phyloP scores from a whole-genome alignment of 306 rosid genomes.

The Astragalus glycyphyllos region DNA sequence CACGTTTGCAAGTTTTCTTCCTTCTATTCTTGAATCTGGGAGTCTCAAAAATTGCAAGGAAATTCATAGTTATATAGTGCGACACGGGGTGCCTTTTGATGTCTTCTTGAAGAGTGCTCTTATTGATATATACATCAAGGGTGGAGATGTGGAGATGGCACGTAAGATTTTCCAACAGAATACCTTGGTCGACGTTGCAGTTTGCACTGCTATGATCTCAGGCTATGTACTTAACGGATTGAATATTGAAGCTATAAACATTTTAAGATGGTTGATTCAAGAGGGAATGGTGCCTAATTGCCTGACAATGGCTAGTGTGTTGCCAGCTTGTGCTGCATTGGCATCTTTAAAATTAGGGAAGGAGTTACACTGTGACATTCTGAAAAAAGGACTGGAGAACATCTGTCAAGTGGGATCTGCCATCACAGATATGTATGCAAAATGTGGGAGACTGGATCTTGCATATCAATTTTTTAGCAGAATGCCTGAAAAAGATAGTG shows the following conservation, averaged over 20 bases:
- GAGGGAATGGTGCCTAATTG: conserved; percentile 69
- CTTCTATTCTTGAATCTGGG: conserved; percentile 58
- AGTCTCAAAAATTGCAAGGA: conserved; percentile 64
- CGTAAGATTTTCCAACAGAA: conserved; percentile 56
- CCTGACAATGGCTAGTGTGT: conserved; percentile 68
- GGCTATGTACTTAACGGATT: conserved; percentile 70
- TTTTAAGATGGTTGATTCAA: conserved; percentile 64
- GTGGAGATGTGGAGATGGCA: conserved; percentile 64
- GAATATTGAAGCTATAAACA: conserved; percentile 61
- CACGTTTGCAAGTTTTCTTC: conserved; percentile 79
- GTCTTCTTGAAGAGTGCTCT: conserved; percentile 72
- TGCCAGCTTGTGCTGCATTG: conserved; percentile 77
- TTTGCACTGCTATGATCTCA: conserved; percentile 80
- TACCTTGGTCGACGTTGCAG: conserved; percentile 57
- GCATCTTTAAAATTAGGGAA: conserved; percentile 69
- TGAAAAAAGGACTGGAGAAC: conserved; percentile 55
- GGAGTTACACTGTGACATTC: conserved; percentile 72
- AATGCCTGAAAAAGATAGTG: conserved; percentile 66
- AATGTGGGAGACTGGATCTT: conserved; percentile 82
- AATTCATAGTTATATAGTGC: conserved; percentile 68
- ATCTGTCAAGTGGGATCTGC: conserved; percentile 69
- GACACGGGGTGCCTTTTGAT: conserved; percentile 63
- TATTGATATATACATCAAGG: conserved; percentile 66
- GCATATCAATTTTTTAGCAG: conserved; percentile 57
- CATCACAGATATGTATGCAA: conserved; percentile 79